phyloP scores from a whole-genome alignment of 148 eudicot genomes.

The Gaultheria prostrata region DNA sequence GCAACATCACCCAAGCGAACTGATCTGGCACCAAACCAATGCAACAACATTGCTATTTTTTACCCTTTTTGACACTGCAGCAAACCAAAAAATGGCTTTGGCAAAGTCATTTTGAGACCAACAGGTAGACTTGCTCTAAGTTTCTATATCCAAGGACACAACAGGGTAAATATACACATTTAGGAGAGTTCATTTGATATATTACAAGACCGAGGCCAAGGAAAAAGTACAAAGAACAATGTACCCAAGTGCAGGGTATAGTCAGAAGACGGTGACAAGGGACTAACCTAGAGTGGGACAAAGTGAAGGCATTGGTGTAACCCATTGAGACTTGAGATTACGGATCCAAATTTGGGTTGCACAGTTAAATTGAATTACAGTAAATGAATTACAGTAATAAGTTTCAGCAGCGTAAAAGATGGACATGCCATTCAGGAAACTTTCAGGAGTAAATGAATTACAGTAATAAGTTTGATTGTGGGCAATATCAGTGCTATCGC shows the following conservation, averaged over 20 bases:
- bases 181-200: not conserved
- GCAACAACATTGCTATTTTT: not conserved
- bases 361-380: slow-evolving; percentile 10
- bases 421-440: not conserved
- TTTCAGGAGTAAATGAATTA: not conserved
- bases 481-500: not conserved
- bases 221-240: not conserved
- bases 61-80: not conserved
- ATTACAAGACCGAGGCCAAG: not conserved
- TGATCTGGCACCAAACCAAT: not conserved
- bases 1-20: not conserved
- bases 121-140: not conserved
- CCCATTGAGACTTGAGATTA: not conserved
- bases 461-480: not conserved
- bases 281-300: not conserved
- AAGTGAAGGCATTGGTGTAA: not conserved
- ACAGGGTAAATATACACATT: not conserved
- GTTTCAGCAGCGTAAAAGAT: not conserved
- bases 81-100: not conserved
- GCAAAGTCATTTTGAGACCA: not conserved
- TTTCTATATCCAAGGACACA: not conserved
- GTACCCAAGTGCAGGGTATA: not conserved
- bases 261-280: not conserved
- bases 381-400: too few species aligned
- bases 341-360: slow-evolving; percentile 3